phyloP scores from a whole-genome alignment of 1,284 basidiomycete species.

The Rhodotorula mucilaginosa region DNA sequence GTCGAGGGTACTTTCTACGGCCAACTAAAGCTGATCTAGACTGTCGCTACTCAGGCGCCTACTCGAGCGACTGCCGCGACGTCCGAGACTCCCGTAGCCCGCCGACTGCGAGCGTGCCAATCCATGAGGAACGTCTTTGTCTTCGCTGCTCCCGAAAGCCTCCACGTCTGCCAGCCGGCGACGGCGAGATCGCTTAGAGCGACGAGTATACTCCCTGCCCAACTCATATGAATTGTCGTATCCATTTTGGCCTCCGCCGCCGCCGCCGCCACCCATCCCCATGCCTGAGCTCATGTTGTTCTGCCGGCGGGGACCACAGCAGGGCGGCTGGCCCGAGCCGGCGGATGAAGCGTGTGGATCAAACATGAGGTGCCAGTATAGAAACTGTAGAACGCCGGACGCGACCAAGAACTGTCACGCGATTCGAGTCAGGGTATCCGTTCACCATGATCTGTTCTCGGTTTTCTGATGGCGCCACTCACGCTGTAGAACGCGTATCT shows the following conservation, averaged over 20 bases:
- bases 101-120: not conserved
- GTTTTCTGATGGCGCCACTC: not conserved
- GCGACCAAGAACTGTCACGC: slow-evolving; percentile 2
- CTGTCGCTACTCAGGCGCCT: not conserved
- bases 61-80: not conserved
- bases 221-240: not conserved
- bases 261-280: too few species aligned
- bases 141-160: not conserved
- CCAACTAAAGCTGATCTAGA: not conserved
- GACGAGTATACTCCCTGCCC: not conserved
- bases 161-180: not conserved
- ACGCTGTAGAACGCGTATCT: not conserved
- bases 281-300: too few species aligned
- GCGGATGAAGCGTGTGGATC: not conserved
- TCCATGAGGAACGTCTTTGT: not conserved
- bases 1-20: not conserved
- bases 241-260: too few species aligned
- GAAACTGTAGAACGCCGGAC: not conserved
- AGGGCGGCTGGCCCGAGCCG: not conserved
- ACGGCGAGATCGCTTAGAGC: not conserved
- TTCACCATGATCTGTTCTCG: not conserved
- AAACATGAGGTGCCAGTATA: not conserved
- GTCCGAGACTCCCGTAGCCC: not conserved
- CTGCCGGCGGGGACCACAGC: not conserved
- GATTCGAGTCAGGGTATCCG: not conserved